Percentiles rank a stretch among this genome's conserved stretches.
These are phyloP conservation scores for Kluyveromyces marxianus DNA, from an alignment of 1,139 yeast species.

Conservation along the genomic window DNA sequence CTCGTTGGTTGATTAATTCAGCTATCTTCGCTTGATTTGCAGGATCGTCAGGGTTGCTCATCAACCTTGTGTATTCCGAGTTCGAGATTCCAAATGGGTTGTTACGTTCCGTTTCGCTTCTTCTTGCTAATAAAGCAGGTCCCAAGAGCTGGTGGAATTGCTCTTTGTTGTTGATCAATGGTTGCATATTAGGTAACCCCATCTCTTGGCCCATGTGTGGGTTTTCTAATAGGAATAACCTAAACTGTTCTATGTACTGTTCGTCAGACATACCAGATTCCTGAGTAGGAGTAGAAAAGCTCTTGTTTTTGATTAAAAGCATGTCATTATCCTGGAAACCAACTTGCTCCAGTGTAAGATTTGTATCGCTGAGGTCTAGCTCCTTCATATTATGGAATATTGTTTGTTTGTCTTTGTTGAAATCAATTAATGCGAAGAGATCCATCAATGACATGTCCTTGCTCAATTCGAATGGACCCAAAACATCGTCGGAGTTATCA, in stretches of 20 bases:
- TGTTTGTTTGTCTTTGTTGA: conserved; percentile 41
- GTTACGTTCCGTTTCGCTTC: conserved; percentile 16
- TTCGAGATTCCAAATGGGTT: conserved; percentile 32
- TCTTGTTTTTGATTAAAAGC: conserved; percentile 36
- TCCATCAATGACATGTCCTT: conserved; percentile 59
- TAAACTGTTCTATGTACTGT: conserved; percentile 41
- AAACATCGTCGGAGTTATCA: conserved; percentile 23
- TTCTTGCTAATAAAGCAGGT: conserved; percentile 30
- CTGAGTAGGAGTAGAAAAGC: background rate
- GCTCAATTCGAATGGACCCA: conserved; percentile 36
- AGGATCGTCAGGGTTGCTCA: conserved; percentile 65
- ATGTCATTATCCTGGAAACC: conserved; percentile 53
- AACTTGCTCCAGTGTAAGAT: conserved; percentile 37
- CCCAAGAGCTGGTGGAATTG: conserved; percentile 44
- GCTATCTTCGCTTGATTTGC: conserved; percentile 60
- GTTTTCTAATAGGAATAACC: conserved; percentile 41
- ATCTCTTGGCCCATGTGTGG: conserved; percentile 36
- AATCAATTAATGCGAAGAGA: conserved; percentile 60
- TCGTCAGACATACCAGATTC: conserved; percentile 20
- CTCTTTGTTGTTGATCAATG: conserved; percentile 43
- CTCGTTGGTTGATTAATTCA: conserved; percentile 64
- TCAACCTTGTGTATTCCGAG: conserved; percentile 45
- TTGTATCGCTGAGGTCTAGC: conserved; percentile 31
- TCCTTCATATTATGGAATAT: conserved; percentile 42
- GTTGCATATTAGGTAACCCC: conserved; percentile 37